Conservation (phyloP, 2,329 filamentous ascomycete genomes). For the Daldinia sp. region DNA sequence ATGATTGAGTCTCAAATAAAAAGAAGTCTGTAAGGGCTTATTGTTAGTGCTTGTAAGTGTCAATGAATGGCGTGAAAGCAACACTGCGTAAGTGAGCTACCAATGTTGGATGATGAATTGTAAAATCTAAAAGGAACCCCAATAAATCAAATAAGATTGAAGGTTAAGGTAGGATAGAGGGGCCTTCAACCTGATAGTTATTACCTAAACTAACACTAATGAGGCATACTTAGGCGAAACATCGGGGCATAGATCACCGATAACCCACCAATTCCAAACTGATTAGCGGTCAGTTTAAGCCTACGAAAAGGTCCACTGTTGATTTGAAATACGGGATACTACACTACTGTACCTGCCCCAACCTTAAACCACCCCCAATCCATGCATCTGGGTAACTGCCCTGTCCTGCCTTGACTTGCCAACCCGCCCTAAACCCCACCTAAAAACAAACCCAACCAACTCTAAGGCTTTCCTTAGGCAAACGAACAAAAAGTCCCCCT, state of each 20-base stretch:
- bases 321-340: constrained; percentile 28
- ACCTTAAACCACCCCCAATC: constrained; percentile 25
- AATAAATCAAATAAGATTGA: background rate
- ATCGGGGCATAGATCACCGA: constrained; percentile 11
- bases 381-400: constrained; percentile 5
- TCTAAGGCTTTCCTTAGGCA: background rate
- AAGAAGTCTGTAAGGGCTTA: background rate
- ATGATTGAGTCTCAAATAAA: background rate
- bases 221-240: constrained; percentile 39
- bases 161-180: background rate
- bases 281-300: constrained; percentile 32
- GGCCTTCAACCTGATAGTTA: background rate
- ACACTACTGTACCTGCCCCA: no score
- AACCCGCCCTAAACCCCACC: constrained; percentile 2
- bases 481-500: background rate
- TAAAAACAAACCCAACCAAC: background rate
- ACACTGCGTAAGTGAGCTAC: background rate
- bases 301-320: constrained; percentile 8
- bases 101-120: constrained; percentile 1
- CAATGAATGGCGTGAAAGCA: background rate
- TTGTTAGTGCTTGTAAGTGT: background rate
- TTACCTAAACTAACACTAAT: constrained; percentile 27
- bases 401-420: no score
- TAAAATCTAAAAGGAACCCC: background rate
- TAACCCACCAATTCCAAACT: background rate